These are phyloP conservation scores for Stygiomarasmius scandens DNA, from an alignment of 1,284 basidiomycete species.

Conservation along the genomic window DNA sequence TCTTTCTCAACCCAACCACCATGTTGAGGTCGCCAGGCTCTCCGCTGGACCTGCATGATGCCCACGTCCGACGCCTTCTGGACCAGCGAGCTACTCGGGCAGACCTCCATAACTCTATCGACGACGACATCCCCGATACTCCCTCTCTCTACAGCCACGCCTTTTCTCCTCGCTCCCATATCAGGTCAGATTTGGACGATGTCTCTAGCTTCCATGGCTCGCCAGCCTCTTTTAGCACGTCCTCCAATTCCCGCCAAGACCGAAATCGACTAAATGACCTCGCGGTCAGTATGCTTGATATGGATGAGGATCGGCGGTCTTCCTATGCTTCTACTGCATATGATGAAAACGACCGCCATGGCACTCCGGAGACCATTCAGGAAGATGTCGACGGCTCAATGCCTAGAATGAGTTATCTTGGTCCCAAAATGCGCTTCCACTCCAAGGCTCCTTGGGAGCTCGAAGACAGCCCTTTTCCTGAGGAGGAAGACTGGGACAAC, in stretches of 20 bases:
- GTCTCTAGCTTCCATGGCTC: constrained; percentile 20
- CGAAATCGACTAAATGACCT: constrained; percentile 51
- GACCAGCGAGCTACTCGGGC: constrained; percentile 58
- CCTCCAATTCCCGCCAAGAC: constrained; percentile 16
- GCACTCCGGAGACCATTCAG: constrained; percentile 27
- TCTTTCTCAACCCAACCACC: constrained; percentile 17
- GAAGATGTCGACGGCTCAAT: constrained; percentile 38
- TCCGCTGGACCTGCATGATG: constrained; percentile 41
- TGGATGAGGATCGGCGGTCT: constrained; percentile 58
- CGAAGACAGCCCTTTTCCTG: constrained; percentile 48
- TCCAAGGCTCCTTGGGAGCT: constrained; percentile 80
- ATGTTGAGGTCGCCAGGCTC: constrained; percentile 37
- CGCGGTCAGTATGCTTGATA: constrained; percentile 55
- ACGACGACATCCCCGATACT: constrained; percentile 62
- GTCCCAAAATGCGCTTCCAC: constrained; percentile 79
- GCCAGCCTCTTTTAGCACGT: constrained; percentile 18
- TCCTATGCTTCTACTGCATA: constrained; percentile 39
- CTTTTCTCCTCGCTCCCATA: constrained; percentile 46
- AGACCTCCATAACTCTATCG: constrained; percentile 49
- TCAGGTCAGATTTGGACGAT: constrained; percentile 25
- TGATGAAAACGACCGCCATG: constrained; percentile 16
- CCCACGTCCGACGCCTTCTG: constrained; percentile 52
- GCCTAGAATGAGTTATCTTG: constrained; percentile 66
- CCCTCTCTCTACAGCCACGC: constrained; percentile 68
- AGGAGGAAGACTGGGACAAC: constrained; percentile 45